phyloP scores from a whole-genome alignment of 768 basidiomycete genomes.

The Megacollybia marginata region DNA sequence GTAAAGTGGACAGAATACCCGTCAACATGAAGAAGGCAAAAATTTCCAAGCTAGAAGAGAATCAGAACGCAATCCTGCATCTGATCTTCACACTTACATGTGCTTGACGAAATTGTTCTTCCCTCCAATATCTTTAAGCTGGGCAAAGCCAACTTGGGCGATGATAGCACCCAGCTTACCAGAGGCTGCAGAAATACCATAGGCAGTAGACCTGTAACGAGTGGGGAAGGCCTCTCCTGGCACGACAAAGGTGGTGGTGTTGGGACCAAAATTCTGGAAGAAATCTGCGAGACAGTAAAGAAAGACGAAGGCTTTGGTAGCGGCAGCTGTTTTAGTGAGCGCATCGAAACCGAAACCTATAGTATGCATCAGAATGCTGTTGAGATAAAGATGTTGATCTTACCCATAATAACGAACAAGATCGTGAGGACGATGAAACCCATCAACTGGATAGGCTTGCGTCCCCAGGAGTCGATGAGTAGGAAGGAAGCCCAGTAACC shows the following conservation, averaged over 20 bases:
- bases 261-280: slow-evolving; percentile 87
- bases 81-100: slow-evolving; percentile 39
- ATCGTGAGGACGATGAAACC: slow-evolving; percentile 64
- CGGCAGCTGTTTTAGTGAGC: slow-evolving; percentile 33
- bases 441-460: slow-evolving; percentile 77
- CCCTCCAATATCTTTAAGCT: slow-evolving; percentile 64
- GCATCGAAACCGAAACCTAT: slow-evolving; percentile 54
- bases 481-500: slow-evolving; percentile 67
- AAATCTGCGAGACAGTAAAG: slow-evolving; percentile 84
- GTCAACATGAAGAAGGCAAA: slow-evolving; percentile 86
- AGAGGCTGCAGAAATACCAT: slow-evolving; percentile 77
- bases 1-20: slow-evolving; percentile 73
- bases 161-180: slow-evolving; percentile 83
- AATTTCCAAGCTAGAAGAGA: slow-evolving; percentile 51
- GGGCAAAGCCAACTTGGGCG: slow-evolving; percentile 70
- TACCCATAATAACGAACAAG: slow-evolving; percentile 66
- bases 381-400: slow-evolving; percentile 9
- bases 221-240: slow-evolving; percentile 86
- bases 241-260: slow-evolving; percentile 72
- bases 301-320: slow-evolving; percentile 63
- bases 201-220: slow-evolving; percentile 78
- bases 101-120: slow-evolving; percentile 53
- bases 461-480: slow-evolving; percentile 71
- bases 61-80: neutral
- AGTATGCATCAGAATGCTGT: neutral